Evolutionary conservation across 441 rosid species (phyloP).

Genomic region (Brassica balearica): DNA sequence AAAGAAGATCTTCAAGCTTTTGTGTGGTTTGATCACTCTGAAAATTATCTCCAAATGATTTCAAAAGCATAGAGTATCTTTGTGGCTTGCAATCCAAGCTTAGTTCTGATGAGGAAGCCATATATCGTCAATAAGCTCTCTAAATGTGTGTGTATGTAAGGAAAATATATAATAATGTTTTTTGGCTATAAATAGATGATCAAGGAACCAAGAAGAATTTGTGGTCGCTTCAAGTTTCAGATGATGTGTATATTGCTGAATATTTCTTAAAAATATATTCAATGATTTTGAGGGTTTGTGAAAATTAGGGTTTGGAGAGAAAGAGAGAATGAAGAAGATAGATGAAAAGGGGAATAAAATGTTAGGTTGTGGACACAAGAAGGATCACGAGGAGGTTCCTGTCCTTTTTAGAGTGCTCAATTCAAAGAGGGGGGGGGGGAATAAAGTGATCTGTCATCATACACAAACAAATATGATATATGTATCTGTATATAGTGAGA

Average conservation of each 20-base stretch:
- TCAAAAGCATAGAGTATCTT: constrained; percentile 85
- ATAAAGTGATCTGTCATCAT: constrained; percentile 42
- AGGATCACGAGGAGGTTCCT: constrained; percentile 50
- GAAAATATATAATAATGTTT: constrained; percentile 10
- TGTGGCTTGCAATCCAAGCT: constrained; percentile 90
- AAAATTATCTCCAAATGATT: constrained; percentile 68
- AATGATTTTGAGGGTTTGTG: constrained; percentile 37
- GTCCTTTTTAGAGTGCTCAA: constrained; percentile 49
- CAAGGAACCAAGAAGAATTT: constrained; percentile 33
- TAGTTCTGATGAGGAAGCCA: constrained; percentile 86
- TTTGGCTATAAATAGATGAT: constrained; percentile 25
- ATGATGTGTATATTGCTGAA: constrained; percentile 27
- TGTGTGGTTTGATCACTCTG: constrained; percentile 62
- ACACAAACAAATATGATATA: constrained; percentile 18
- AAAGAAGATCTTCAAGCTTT: constrained; percentile 83
- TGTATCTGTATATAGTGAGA: background rate
- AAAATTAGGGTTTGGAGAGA: constrained; percentile 40
- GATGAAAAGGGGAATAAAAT: constrained; percentile 39
- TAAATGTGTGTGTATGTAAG: constrained; percentile 5
- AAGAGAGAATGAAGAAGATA: constrained; percentile 28
- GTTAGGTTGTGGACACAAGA: constrained; percentile 46
- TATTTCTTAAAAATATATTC: constrained; percentile 25
- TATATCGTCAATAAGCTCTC: constrained; percentile 24
- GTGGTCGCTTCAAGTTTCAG: constrained; percentile 22
- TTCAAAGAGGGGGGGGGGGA: constrained; percentile 31